These are phyloP conservation scores for Actinomortierella ambigua DNA, from an alignment of 371 early-diverging fungal genomes.

Conservation along the genomic window DNA sequence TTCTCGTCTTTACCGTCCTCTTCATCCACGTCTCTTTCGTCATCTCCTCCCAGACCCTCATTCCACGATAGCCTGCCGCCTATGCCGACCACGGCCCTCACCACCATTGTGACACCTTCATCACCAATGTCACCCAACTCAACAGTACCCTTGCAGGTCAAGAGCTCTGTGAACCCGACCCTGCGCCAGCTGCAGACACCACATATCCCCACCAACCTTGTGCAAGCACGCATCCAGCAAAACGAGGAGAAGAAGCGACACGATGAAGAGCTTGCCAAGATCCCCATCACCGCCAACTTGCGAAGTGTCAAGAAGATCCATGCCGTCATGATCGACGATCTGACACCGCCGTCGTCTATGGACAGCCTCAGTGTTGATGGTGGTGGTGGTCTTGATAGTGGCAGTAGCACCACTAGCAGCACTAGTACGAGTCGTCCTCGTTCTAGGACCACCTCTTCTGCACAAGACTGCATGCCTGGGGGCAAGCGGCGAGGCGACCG, in stretches of 20 bases:
- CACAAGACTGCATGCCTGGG: background rate
- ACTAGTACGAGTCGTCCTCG: conserved; percentile 10
- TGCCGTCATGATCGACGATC: conserved; percentile 25
- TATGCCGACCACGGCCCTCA: background rate
- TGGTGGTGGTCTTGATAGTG: background rate
- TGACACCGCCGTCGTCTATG: too few species aligned
- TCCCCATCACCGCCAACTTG: conserved; percentile 44
- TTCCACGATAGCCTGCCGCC: background rate
- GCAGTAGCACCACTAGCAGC: background rate
- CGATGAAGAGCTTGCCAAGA: conserved; percentile 41
- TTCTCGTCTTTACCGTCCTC: too few species aligned
- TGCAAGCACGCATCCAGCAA: conserved; percentile 40
- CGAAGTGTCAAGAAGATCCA: conserved; percentile 46
- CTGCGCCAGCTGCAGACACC: conserved; percentile 42
- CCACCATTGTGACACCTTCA: background rate
- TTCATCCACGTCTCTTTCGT: too few species aligned
- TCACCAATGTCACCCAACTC: conserved; percentile 1
- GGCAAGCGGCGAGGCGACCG: conserved; percentile 40
- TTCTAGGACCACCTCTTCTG: conserved; percentile 27
- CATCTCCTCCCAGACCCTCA: too few species aligned
- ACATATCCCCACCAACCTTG: conserved; percentile 37
- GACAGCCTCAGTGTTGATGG: background rate
- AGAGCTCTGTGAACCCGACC: conserved; percentile 29
- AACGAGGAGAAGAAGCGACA: conserved; percentile 33
- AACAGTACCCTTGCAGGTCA: conserved; percentile 4